Conservation (phyloP, 2,329 filamentous ascomycete species). For the Aschersonia sp. region DNA sequence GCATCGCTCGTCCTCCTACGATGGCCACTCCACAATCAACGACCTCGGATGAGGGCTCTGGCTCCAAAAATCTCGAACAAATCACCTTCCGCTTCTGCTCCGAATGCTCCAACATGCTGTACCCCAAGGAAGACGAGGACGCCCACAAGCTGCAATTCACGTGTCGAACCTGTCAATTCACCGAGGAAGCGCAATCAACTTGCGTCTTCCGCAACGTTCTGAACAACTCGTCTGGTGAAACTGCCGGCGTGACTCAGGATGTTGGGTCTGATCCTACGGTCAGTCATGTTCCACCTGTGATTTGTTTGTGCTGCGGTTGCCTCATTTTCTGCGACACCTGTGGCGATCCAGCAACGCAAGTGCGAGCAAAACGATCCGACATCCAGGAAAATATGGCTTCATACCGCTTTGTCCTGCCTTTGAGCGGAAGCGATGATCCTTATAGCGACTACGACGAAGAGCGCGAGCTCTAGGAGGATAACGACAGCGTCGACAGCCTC, state of each 20-base stretch:
- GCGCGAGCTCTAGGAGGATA: conserved; percentile 18
- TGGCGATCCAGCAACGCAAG: conserved; percentile 12
- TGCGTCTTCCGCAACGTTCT: conserved; percentile 95
- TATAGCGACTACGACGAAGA: conserved; percentile 17
- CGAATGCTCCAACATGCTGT: conserved; percentile 97
- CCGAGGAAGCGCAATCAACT: conserved; percentile 70
- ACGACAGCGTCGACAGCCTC: background rate
- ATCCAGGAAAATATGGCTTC: conserved; percentile 5
- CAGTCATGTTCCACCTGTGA: conserved; percentile 42
- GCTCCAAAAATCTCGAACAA: conserved; percentile 51
- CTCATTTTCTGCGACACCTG: conserved; percentile 28
- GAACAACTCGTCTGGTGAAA: conserved; percentile 83
- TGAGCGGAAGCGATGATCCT: conserved; percentile 1
- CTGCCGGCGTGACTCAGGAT: conserved; percentile 92
- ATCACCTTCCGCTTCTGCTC: conserved; percentile 97
- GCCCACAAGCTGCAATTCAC: conserved; percentile 82
- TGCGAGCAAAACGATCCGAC: conserved; percentile 7
- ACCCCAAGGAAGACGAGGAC: conserved; percentile 84
- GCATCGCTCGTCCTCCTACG: background rate
- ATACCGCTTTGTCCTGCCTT: no score
- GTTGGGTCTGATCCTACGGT: conserved; percentile 97
- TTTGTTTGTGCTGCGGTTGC: conserved; percentile 32
- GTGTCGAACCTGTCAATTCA: conserved; percentile 89
- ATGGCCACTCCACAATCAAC: conserved; percentile 47
- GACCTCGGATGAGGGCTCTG: conserved; percentile 24